Conservation (phyloP, 805 yeast genomes). For the Isabelozyma gotoi region DNA sequence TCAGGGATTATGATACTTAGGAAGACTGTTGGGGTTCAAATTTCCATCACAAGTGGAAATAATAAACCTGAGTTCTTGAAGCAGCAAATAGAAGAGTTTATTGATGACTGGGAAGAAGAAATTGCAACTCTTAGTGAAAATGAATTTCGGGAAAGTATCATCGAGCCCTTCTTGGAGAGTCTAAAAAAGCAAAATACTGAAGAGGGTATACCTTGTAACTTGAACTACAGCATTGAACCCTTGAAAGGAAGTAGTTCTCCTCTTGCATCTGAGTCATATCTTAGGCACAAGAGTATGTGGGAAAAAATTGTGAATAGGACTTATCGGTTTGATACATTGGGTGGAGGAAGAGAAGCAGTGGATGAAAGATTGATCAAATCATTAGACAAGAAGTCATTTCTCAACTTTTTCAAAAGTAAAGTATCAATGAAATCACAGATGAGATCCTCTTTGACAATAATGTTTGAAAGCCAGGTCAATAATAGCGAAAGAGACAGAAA, state of each 20-base stretch:
- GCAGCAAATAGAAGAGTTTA: slow-evolving; percentile 46
- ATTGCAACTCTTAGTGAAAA: slow-evolving; percentile 26
- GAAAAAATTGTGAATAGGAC: slow-evolving; percentile 48
- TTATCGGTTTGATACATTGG: slow-evolving; percentile 36
- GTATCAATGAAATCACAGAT: slow-evolving; percentile 13
- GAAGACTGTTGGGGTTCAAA: slow-evolving; percentile 56
- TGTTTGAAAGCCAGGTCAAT: slow-evolving; percentile 10
- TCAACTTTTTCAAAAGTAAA: slow-evolving; percentile 6
- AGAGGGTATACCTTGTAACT: slow-evolving; percentile 17
- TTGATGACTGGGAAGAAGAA: slow-evolving; percentile 39
- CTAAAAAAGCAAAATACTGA: slow-evolving; percentile 1
- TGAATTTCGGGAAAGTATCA: slow-evolving; percentile 33
- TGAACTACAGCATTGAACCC: slow-evolving; percentile 24
- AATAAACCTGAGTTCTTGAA: slow-evolving; percentile 42
- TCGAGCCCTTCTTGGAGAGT: slow-evolving; percentile 35
- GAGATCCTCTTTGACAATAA: slow-evolving; percentile 11
- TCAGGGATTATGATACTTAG: slow-evolving; percentile 55
- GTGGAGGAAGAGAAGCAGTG: slow-evolving; percentile 27
- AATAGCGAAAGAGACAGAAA: background rate
- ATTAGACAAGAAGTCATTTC: slow-evolving; percentile 23
- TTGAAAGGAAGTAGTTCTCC: slow-evolving; percentile 23
- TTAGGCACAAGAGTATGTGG: slow-evolving; percentile 46
- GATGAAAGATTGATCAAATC: slow-evolving; percentile 28
- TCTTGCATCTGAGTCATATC: slow-evolving; percentile 11
- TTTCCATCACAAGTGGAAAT: slow-evolving; percentile 54